Evolutionary conservation across 768 basidiomycete genomes (phyloP), one percentile per base, ranked within the genome.

Genomic region (Collybia mongolica): DNA sequence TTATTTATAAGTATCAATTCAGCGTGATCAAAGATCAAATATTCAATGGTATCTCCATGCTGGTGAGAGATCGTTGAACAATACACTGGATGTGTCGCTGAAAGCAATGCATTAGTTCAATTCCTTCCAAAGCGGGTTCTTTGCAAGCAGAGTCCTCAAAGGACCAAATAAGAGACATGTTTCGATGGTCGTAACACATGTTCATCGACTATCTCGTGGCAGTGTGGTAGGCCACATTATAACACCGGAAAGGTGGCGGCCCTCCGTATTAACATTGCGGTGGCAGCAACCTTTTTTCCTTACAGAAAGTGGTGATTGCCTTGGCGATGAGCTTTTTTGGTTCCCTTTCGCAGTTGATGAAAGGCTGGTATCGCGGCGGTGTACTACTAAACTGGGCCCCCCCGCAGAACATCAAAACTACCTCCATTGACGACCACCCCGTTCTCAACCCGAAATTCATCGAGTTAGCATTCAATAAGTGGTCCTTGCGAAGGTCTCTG

Each of bases 121-220:
- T 39, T 65, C 66, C 1, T 67, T 68, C 56, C 65, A 32, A 12
- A 32, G 11, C 14, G 32, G 32, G 14, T 32, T 32, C 11, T 32
- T 32, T 12, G 32, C 67, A 19, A 61, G 53, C 14, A 63, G 65
- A 20, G 38, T 46, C 1, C 46, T 53, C n/a, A 65, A 68, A 19
- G 53, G 61, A 32, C 52, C 60, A 6, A 68, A 69, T 46, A 65
- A 62, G 2, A 67, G 65, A 32, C 71, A 70, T 44, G 54, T 65
- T n/a, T 66, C 69, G n/a, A 58, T 71, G 49, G 64, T 62, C 8
- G 50, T 65, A 14, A 64, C 65, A 18, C 67, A 73, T 23, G 63
- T 76, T 32, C 76, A 75, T 54, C 76, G 75, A 2, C 57, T 75
- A 41, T 76, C 76, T 19, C 71, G 77, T 32, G 81, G 80, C 17